Conservation (phyloP, 2,329 filamentous ascomycete species). For the Alternaria angustiovoidea region DNA sequence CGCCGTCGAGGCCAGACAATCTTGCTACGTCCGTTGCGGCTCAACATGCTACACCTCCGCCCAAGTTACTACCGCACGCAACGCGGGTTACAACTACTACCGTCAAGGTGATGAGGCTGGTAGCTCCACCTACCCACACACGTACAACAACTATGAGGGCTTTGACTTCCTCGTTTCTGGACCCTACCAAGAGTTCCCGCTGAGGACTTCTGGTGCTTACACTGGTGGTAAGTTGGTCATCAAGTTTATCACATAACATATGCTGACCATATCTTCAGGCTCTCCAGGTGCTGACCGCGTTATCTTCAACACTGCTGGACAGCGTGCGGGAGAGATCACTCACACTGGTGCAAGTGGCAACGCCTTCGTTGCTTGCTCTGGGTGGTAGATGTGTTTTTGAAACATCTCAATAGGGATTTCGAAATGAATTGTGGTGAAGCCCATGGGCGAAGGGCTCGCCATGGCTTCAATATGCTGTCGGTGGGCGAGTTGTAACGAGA, state of each 20-base stretch:
- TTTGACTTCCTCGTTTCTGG: constrained; percentile 66
- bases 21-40: constrained; percentile 63
- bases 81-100: constrained; percentile 62
- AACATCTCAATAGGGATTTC: not conserved
- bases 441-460: not conserved
- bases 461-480: not conserved
- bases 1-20: constrained; percentile 48
- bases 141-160: constrained; percentile 69
- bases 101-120: constrained; percentile 49
- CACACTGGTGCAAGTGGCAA: constrained; percentile 75
- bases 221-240: constrained; percentile 58
- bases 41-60: constrained; percentile 60
- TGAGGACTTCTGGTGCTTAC: constrained; percentile 62
- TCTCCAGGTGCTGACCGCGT: constrained; percentile 73
- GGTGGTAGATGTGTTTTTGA: constrained; percentile 25
- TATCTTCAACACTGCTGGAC: constrained; percentile 65
- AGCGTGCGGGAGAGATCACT: constrained; percentile 71
- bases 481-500: not conserved
- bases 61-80: constrained; percentile 60
- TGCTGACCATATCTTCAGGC: constrained; percentile 49
- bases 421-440: not conserved
- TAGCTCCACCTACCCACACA: constrained; percentile 63
- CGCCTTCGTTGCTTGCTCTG: constrained; percentile 70
- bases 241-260: not conserved
- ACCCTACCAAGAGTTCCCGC: constrained; percentile 71